phyloP scores from a whole-genome alignment of 192 early-diverging fungal species.

The Entomortierella parvispora region DNA sequence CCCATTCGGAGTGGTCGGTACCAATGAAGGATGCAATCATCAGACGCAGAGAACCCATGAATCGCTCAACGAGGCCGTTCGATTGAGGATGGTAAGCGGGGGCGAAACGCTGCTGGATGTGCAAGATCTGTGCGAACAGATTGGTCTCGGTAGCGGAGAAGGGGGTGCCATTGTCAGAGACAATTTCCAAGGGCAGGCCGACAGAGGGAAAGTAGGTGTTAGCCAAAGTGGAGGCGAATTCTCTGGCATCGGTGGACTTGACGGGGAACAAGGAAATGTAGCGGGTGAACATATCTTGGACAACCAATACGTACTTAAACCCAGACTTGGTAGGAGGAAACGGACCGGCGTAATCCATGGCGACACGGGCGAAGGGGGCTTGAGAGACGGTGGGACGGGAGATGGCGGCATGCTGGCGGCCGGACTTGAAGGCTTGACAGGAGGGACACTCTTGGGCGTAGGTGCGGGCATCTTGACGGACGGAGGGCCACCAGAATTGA shows the following conservation, averaged over 20 bases:
- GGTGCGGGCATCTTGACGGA: background rate
- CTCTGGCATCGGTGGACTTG: background rate
- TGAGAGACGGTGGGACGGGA: background rate
- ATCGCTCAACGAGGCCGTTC: constrained; percentile 21
- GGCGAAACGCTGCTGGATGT: background rate
- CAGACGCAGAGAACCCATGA: constrained; percentile 15
- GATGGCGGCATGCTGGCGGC: background rate
- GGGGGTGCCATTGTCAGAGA: constrained; percentile 19
- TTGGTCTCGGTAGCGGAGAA: constrained; percentile 7
- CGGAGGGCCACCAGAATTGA: constrained; percentile 15
- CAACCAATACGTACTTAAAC: constrained; percentile 17
- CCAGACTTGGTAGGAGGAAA: constrained; percentile 1
- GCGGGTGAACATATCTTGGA: constrained; percentile 25
- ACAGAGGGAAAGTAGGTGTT: constrained; percentile 1
- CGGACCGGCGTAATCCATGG: constrained; percentile 28
- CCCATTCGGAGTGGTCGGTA: background rate
- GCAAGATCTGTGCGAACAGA: background rate
- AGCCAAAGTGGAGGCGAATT: background rate
- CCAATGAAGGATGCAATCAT: too few relatives aligned
- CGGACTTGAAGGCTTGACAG: constrained; percentile 18
- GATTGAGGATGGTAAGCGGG: constrained; percentile 29
- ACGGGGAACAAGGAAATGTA: constrained; percentile 16
- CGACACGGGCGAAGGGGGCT: constrained; percentile 7
- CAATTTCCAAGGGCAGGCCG: constrained; percentile 8
- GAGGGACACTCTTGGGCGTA: constrained; percentile 2